These are phyloP conservation scores for Rugosomyces carneus DNA, from an alignment of 1,284 basidiomycete species.

Conservation along the genomic window DNA sequence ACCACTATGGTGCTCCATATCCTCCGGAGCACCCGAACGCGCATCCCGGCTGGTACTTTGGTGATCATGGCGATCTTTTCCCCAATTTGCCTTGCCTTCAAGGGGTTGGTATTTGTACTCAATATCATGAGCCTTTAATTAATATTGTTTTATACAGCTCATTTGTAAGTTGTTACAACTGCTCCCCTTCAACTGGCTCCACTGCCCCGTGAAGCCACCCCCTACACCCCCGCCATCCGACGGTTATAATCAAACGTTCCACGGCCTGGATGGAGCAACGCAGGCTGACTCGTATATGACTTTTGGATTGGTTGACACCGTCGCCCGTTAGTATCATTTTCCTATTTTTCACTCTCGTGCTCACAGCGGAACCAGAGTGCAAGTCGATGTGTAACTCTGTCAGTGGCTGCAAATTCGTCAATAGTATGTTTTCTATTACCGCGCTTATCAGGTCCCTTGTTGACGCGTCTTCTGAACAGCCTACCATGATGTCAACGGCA, in stretches of 20 bases:
- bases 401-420: constrained; percentile 34
- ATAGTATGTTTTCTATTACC: constrained; percentile 26
- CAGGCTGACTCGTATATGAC: constrained; percentile 37
- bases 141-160: constrained; percentile 20
- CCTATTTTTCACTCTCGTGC: background rate
- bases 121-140: background rate
- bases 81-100: constrained; percentile 27
- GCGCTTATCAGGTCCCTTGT: background rate
- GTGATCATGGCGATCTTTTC: constrained; percentile 22
- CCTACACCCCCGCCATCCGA: constrained; percentile 21
- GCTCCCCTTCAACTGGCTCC: constrained; percentile 25
- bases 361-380: constrained; percentile 27
- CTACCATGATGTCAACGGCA: constrained; percentile 41
- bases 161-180: constrained; percentile 30
- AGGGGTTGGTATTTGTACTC: constrained; percentile 18
- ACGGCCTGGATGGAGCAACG: constrained; percentile 34
- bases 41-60: constrained; percentile 38
- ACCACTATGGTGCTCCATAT: constrained; percentile 32
- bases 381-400: constrained; percentile 37
- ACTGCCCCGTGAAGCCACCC: constrained; percentile 27
- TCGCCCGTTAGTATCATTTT: constrained; percentile 25
- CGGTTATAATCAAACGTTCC: constrained; percentile 34
- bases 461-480: constrained; percentile 18
- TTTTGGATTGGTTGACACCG: constrained; percentile 39
- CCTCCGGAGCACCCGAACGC: constrained; percentile 29